Base-by-base conservation (phyloP, 768 basidiomycete species). In the Leccinellum albellum region DNA sequence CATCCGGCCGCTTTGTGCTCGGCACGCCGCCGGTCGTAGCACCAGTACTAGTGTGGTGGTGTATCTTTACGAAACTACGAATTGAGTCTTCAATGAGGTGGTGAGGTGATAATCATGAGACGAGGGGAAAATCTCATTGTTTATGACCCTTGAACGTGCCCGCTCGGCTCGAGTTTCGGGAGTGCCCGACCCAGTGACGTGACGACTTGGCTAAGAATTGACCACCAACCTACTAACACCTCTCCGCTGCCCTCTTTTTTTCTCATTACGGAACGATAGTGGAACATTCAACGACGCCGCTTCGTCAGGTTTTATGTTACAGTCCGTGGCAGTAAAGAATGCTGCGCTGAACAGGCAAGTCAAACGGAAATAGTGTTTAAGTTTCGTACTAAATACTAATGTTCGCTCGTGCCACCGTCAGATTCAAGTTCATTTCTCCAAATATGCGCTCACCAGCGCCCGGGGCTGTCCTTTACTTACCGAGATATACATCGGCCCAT, bases 291-390 rank as follows among this genome's bases (percentile, higher is more conserved):
- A 52, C 61, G 33, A 32, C 55, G 59, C 61, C 37, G n/a, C n/a
- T n/a, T 51, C 49, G 49, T 61, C 53, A 40, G 49, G 47, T 62
- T 70, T 70, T 68, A 80, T 79, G 79, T 71, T 80, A 60, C 66
- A 66, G 50, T 40, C 37, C n/a, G 68, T 70, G 57, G 59, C 75
- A 20, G 67, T 66, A 63, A 72, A 67, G 53, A 69, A 78, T 76
- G 76, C 66, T 56, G 55, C 72, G 60, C 61, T 71, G 65, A 72
- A 73, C 55, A 74, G 78, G 79, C 69, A 32, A n/a, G 70, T 69
- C 42, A 17, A n/a, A 37, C 35, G 7, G 35, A 37, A 37, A 37
- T n/a, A 40, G 10, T 4, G 12, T 40, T 15, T n/a, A 40, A 40
- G n/a, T 40, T n/a, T n/a, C n/a, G n/a, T n/a, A n/a, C n/a, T n/a